These are phyloP conservation scores for Mentha longifolia DNA, from an alignment of 257 asterid species.

Conservation along the genomic window DNA sequence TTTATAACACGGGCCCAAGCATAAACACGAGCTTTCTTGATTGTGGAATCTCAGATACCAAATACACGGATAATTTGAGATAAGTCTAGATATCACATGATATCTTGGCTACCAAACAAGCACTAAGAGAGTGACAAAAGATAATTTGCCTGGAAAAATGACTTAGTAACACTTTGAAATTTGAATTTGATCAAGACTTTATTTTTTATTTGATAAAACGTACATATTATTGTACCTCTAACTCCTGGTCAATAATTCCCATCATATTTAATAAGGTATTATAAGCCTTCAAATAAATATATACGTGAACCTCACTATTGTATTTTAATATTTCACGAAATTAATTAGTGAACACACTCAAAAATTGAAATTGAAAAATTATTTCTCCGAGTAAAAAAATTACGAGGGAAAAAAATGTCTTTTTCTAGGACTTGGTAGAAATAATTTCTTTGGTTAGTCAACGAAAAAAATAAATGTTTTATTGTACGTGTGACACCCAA, in stretches of 20 bases:
- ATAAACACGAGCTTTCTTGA: too few relatives aligned
- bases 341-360: too few relatives aligned
- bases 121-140: slow-evolving; percentile 28
- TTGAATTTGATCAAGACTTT: slow-evolving; percentile 25
- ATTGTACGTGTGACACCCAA: slow-evolving; percentile 38
- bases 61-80: too few relatives aligned
- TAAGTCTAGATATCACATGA: too few relatives aligned
- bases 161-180: slow-evolving; percentile 11
- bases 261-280: neutral
- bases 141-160: slow-evolving; percentile 32
- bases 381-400: too few relatives aligned
- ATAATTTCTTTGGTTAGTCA: slow-evolving; percentile 40
- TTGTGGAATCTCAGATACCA: too few relatives aligned
- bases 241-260: neutral
- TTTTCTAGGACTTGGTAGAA: slow-evolving; percentile 28
- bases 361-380: too few relatives aligned
- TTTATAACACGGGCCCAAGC: too few relatives aligned
- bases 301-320: neutral
- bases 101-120: too few relatives aligned
- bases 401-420: slow-evolving; percentile 21
- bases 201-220: neutral
- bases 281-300: neutral
- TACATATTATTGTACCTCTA: neutral
- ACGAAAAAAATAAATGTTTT: slow-evolving; percentile 41
- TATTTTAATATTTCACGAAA: too few relatives aligned